Evolutionary conservation across 257 asterid species (phyloP).

Genomic region (Solanum boliviense): DNA sequence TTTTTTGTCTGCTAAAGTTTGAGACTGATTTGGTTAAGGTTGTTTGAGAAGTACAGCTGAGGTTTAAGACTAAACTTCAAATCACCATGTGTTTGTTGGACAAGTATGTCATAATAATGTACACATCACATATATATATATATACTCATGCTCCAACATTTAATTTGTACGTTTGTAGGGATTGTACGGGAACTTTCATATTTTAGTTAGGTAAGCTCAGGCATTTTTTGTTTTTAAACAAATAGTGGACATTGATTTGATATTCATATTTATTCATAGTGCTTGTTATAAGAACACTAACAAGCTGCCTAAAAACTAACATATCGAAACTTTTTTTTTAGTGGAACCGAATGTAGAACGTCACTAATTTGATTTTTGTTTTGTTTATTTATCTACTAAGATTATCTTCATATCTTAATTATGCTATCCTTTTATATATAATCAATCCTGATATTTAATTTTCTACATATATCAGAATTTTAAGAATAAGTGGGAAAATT

Average conservation of each 20-base stretch:
- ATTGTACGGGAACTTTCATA: conserved; percentile 12
- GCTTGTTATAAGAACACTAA: neutral
- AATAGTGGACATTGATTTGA: conserved; percentile 17
- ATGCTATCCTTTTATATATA: neutral
- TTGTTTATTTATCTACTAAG: neutral
- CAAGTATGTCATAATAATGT: conserved; percentile 2
- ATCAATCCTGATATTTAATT: neutral
- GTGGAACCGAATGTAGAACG: conserved; percentile 18
- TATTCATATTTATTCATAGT: conserved; percentile 6
- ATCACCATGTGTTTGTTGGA: conserved; percentile 3
- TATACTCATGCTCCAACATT: conserved; percentile 1
- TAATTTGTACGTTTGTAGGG: neutral
- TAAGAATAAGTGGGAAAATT: neutral
- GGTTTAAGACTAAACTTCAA: neutral
- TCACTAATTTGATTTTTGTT: conserved; percentile 1
- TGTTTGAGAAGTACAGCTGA: neutral
- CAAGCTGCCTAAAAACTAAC: conserved; percentile 19
- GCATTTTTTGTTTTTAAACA: neutral
- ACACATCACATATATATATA: neutral
- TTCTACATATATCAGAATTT: neutral
- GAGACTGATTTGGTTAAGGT: neutral
- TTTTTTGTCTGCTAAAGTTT: neutral
- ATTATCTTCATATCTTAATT: neutral
- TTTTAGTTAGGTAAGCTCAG: conserved; percentile 35
- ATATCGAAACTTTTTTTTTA: neutral